Percentiles rank a stretch among this genome's conserved stretches.
phyloP scores from a whole-genome alignment of 139 green algal species.

The Eudorina sp. region DNA sequence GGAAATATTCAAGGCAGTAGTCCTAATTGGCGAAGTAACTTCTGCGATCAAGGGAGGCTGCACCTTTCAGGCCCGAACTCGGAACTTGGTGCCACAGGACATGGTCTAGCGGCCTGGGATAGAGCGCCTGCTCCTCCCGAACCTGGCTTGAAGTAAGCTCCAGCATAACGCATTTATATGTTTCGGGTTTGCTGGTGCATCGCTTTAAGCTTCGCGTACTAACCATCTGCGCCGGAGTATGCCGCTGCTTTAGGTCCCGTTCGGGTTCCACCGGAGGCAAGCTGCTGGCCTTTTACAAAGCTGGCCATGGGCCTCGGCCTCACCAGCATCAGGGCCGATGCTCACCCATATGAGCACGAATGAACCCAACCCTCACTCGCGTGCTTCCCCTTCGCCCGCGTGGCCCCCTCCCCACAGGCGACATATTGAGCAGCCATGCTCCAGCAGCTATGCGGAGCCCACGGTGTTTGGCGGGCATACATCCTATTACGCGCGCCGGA shows the following conservation, averaged over 20 bases:
- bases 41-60: slow-evolving; percentile 17
- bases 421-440: slow-evolving; percentile 37
- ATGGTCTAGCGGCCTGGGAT: slow-evolving; percentile 19
- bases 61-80: background rate
- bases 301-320: too few relatives aligned
- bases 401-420: slow-evolving; percentile 10
- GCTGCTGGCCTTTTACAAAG: too few relatives aligned
- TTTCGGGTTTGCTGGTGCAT: too few relatives aligned
- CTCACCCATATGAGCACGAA: too few relatives aligned
- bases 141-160: background rate
- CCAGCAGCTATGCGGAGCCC: slow-evolving; percentile 55
- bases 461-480: slow-evolving; percentile 47
- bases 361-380: too few relatives aligned
- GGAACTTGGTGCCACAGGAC: background rate
- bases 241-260: too few relatives aligned
- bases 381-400: background rate
- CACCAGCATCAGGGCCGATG: too few relatives aligned
- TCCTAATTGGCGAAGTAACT: slow-evolving; percentile 13
- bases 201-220: too few relatives aligned
- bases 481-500: slow-evolving; percentile 25
- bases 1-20: background rate
- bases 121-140: background rate
- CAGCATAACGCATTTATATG: too few relatives aligned
- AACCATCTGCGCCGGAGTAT: too few relatives aligned
- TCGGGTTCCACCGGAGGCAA: too few relatives aligned